Percentiles rank a stretch among this genome's conserved stretches.
Conservation (phyloP, 805 yeast genomes). For the Candida incommunis region DNA sequence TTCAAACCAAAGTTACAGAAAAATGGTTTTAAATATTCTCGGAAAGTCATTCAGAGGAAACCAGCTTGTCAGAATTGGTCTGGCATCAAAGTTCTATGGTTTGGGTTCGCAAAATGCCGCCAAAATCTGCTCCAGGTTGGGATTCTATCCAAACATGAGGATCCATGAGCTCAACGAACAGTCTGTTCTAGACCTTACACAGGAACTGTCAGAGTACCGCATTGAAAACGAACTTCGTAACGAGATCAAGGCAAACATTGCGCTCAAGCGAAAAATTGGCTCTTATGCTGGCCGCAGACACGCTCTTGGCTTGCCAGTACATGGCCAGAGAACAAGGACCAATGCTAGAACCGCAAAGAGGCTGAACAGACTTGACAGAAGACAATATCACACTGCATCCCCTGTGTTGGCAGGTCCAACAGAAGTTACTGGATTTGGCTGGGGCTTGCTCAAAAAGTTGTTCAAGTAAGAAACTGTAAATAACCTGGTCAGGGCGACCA, state of each 20-base stretch:
- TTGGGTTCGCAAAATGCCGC: slow-evolving; percentile 65
- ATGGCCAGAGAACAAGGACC: slow-evolving; percentile 85
- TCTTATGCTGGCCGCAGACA: slow-evolving; percentile 84
- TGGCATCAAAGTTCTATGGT: slow-evolving; percentile 75
- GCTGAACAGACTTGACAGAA: slow-evolving; percentile 57
- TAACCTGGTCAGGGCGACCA: no score
- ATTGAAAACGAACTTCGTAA: slow-evolving; percentile 68
- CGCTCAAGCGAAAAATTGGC: slow-evolving; percentile 65
- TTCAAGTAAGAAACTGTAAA: no score
- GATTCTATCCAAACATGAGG: slow-evolving; percentile 86
- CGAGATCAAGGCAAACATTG: slow-evolving; percentile 52
- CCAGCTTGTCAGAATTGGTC: slow-evolving; percentile 32
- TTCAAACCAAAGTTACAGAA: slow-evolving; percentile 1
- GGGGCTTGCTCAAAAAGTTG: no score
- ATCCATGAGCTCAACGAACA: slow-evolving; percentile 86
- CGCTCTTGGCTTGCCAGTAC: slow-evolving; percentile 62
- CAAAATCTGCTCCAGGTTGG: slow-evolving; percentile 70
- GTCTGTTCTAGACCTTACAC: slow-evolving; percentile 71
- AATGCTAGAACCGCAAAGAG: slow-evolving; percentile 84
- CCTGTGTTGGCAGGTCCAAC: no score
- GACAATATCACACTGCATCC: slow-evolving; percentile 4
- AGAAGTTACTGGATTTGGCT: no score
- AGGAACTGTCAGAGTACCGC: slow-evolving; percentile 69
- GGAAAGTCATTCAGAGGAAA: slow-evolving; percentile 26
- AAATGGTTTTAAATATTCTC: slow-evolving; percentile 22